Conservation (phyloP, 768 basidiomycete species). For the Paxillus involutus region DNA sequence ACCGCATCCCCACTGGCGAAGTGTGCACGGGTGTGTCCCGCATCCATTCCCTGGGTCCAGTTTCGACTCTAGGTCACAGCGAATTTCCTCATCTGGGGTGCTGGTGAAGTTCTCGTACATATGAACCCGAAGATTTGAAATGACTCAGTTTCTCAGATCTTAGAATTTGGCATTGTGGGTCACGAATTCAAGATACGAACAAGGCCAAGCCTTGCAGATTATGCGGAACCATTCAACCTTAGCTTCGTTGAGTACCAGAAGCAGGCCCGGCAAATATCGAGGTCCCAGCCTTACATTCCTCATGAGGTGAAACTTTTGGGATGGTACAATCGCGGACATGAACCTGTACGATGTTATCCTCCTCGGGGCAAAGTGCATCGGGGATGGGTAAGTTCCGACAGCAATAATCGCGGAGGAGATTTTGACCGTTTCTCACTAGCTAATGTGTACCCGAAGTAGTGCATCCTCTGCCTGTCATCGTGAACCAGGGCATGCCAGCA, state of each 20-base stretch:
- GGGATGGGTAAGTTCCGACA: conserved; percentile 39
- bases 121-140: background rate
- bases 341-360: conserved; percentile 51
- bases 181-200: conserved; percentile 37
- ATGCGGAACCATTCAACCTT: conserved; percentile 34
- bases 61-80: conserved; percentile 1
- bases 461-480: conserved; percentile 64
- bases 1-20: conserved; percentile 55
- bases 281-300: conserved; percentile 43
- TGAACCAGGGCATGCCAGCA: conserved; percentile 71
- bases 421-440: conserved; percentile 35
- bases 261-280: conserved; percentile 12
- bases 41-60: conserved; percentile 62
- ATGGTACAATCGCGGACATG: conserved; percentile 42
- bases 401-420: background rate
- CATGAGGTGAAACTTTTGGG: conserved; percentile 48
- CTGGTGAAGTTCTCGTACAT: conserved; percentile 26
- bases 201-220: conserved; percentile 36
- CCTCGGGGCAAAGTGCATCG: conserved; percentile 50
- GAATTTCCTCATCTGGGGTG: conserved; percentile 46
- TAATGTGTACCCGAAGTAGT: conserved; percentile 42
- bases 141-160: background rate
- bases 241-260: conserved; percentile 38
- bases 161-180: conserved; percentile 52
- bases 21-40: conserved; percentile 52